These are phyloP conservation scores for Peronospora farinosa DNA, from an alignment of 352 stramenopile genomes.

Conservation along the genomic window DNA sequence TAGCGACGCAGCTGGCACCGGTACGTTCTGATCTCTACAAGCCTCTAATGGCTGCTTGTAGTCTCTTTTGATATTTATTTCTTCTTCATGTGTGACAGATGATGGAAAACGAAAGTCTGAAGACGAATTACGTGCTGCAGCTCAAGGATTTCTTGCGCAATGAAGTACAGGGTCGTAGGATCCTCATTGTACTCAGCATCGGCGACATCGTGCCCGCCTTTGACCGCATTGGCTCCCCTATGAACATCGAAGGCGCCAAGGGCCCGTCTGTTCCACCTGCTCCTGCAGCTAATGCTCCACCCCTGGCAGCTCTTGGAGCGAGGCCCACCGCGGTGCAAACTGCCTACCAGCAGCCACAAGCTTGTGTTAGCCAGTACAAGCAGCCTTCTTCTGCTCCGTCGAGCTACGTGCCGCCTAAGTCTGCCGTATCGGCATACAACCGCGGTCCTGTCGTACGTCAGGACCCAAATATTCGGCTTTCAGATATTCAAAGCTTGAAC, in stretches of 20 bases:
- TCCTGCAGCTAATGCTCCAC: slow-evolving; percentile 19
- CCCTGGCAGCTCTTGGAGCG: slow-evolving; percentile 25
- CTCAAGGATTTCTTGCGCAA: slow-evolving; percentile 83
- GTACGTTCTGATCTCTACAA: slow-evolving; percentile 29
- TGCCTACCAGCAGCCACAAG: slow-evolving; percentile 35
- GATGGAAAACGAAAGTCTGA: slow-evolving; percentile 76
- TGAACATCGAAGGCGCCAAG: slow-evolving; percentile 71
- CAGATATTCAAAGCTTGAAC: slow-evolving; percentile 89
- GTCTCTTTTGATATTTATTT: neutral
- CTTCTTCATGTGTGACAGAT: slow-evolving; percentile 27
- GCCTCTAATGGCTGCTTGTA: neutral
- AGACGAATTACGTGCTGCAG: slow-evolving; percentile 80
- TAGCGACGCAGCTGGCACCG: slow-evolving; percentile 71
- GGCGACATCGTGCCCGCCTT: slow-evolving; percentile 68
- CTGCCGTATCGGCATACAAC: slow-evolving; percentile 43
- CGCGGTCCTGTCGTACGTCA: slow-evolving; percentile 75
- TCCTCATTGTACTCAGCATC: slow-evolving; percentile 80
- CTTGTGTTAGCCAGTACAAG: slow-evolving; percentile 25
- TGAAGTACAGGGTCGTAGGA: slow-evolving; percentile 75
- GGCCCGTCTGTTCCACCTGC: slow-evolving; percentile 24
- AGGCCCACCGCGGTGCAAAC: slow-evolving; percentile 25
- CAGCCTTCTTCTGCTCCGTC: slow-evolving; percentile 17
- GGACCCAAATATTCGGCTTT: slow-evolving; percentile 73
- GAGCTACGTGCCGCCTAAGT: slow-evolving; percentile 30
- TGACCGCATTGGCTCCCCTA: slow-evolving; percentile 68